A percentile compares a stretch with the other conserved stretches of the same genome.
phyloP scores from a whole-genome alignment of 2,329 filamentous ascomycete species.

The Colletotrichum sp. region DNA sequence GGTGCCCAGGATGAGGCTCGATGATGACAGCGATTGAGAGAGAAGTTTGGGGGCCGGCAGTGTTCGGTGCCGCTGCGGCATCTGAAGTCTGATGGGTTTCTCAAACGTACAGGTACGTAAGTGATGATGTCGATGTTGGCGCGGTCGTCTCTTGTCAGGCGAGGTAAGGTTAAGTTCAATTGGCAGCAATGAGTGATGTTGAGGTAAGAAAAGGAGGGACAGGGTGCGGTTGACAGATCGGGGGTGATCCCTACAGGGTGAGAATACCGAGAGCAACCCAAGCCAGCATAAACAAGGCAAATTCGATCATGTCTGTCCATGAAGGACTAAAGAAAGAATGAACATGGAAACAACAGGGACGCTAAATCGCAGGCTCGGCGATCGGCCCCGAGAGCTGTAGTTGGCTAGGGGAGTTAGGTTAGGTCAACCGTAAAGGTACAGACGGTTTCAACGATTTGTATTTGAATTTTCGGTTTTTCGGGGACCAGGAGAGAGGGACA shows the following conservation, averaged over 20 bases:
- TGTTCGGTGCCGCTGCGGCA: constrained; percentile 5
- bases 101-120: constrained; percentile 10
- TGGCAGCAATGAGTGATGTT: background rate
- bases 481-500: too few relatives aligned
- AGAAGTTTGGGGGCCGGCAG: background rate
- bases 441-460: background rate
- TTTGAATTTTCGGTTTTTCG: background rate
- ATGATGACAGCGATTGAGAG: background rate
- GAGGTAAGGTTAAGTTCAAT: background rate
- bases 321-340: background rate
- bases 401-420: background rate
- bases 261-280: background rate
- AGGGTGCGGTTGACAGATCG: background rate
- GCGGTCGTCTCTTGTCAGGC: background rate
- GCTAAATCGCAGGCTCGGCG: background rate
- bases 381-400: background rate
- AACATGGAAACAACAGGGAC: background rate
- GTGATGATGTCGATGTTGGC: constrained; percentile 1
- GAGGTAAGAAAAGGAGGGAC: background rate
- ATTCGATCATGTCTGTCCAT: background rate
- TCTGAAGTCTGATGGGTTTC: background rate
- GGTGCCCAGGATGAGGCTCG: background rate
- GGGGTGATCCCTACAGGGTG: background rate
- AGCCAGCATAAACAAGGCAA: background rate
- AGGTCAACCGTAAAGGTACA: background rate